Evolutionary conservation across 1,139 yeast genomes (phyloP).

Genomic region (Meyerozyma carpophila): DNA sequence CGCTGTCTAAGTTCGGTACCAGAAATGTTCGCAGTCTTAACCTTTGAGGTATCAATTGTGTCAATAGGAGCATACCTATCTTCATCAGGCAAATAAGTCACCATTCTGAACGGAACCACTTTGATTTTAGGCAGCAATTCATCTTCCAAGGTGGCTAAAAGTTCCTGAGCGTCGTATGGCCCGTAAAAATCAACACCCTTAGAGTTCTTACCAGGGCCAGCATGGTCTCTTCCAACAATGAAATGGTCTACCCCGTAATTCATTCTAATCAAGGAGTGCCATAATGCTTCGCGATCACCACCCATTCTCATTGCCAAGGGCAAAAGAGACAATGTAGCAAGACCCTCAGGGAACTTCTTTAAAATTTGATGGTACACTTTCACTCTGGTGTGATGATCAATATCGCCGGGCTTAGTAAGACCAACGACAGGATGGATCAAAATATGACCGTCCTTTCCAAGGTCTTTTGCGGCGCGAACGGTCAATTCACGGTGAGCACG

Average conservation of each 20-base stretch:
- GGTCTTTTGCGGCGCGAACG: conserved; percentile 76
- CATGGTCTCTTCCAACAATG: conserved; percentile 97
- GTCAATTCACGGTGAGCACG: conserved; percentile 96
- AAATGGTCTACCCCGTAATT: conserved; percentile 96
- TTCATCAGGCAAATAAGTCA: conserved; percentile 91
- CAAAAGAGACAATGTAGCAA: conserved; percentile 81
- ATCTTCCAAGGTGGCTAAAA: conserved; percentile 67
- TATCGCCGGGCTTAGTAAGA: conserved; percentile 94
- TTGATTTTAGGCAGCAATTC: conserved; percentile 69
- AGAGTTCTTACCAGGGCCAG: conserved; percentile 95
- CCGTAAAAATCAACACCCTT: conserved; percentile 94
- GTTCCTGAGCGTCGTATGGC: conserved; percentile 92
- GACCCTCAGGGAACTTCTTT: conserved; percentile 88
- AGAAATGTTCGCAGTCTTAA: conserved; percentile 83
- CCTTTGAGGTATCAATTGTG: conserved; percentile 69
- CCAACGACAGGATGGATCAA: conserved; percentile 97
- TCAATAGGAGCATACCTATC: conserved; percentile 95
- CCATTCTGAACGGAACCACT: conserved; percentile 96
- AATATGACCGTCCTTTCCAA: conserved; percentile 52
- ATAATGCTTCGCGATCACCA: conserved; percentile 96
- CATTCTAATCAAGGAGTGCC: conserved; percentile 97
- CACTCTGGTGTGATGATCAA: conserved; percentile 95
- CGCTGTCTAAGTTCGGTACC: conserved; percentile 93
- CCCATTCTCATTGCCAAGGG: conserved; percentile 99
- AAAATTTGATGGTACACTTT: conserved; percentile 90